Evolutionary conservation across 2,329 filamentous ascomycete species (phyloP).

Genomic region (Exophiala bonariae): DNA sequence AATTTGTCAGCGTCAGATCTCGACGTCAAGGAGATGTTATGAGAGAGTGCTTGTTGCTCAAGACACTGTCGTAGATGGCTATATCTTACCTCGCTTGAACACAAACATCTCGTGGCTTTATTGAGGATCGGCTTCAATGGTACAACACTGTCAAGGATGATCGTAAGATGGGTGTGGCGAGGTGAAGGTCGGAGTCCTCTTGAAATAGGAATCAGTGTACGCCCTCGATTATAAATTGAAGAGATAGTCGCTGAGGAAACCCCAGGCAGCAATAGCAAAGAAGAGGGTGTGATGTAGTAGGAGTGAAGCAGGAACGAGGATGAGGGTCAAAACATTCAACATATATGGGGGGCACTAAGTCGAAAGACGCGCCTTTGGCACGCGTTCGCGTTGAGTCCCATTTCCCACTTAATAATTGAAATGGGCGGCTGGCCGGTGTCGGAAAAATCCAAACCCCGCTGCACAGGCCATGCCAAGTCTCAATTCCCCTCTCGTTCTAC

Average conservation of each 20-base stretch:
- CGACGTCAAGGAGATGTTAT: conserved; percentile 18
- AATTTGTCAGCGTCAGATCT: conserved; percentile 19
- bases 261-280: not conserved
- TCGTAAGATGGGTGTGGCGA: no score
- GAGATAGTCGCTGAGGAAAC: no score
- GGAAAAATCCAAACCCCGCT: no score
- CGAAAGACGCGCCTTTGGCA: conserved; percentile 1
- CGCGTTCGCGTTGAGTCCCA: conserved; percentile 1
- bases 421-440: no score
- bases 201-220: no score
- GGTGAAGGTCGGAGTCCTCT: no score
- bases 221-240: no score
- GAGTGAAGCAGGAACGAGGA: not conserved
- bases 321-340: conserved; percentile 1
- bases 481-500: no score
- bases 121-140: not conserved
- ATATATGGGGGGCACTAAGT: not conserved
- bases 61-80: conserved; percentile 5
- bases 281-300: not conserved
- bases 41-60: conserved; percentile 13
- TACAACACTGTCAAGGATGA: no score
- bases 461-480: no score
- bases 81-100: conserved; percentile 59
- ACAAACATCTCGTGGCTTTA: conserved; percentile 53
- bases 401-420: no score